Percentiles rank a stretch among this genome's conserved stretches.
Evolutionary conservation across 2,329 filamentous ascomycete species (phyloP).

Genomic region (Calonectria montana): DNA sequence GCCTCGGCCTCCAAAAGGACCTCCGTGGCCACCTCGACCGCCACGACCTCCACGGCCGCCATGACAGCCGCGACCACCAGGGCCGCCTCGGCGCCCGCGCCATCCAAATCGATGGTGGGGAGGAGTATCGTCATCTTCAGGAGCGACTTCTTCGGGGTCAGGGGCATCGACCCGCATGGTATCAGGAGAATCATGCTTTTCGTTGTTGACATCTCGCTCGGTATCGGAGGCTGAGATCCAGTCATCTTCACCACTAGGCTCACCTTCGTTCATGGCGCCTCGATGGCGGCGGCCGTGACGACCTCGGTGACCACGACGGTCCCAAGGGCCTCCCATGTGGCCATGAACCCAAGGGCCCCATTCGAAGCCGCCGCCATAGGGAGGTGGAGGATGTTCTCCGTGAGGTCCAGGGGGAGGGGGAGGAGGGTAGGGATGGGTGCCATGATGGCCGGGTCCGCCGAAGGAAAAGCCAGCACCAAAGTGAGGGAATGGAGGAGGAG

Average conservation of each 20-base stretch:
- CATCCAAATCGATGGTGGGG: conserved; percentile 36
- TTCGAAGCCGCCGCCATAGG: conserved; percentile 38
- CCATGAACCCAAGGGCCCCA: conserved; percentile 41
- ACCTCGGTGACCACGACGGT: conserved; percentile 32
- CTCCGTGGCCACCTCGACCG: conserved; percentile 35
- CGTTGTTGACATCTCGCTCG: conserved; percentile 39
- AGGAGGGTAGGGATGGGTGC: conserved; percentile 7
- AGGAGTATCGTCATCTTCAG: conserved; percentile 42
- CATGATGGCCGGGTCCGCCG: conserved; percentile 31
- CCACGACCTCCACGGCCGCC: conserved; percentile 33
- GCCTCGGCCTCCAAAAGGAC: conserved; percentile 28
- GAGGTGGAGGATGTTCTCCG: conserved; percentile 31
- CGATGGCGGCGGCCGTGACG: conserved; percentile 37
- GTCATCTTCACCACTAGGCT: conserved; percentile 28
- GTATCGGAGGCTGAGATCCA: conserved; percentile 33
- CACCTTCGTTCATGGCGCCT: conserved; percentile 38
- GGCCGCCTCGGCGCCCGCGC: conserved; percentile 35
- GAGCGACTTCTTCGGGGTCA: conserved; percentile 48
- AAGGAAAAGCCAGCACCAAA: conserved; percentile 51
- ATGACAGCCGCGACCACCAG: conserved; percentile 31
- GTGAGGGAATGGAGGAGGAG: conserved; percentile 36
- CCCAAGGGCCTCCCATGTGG: conserved; percentile 39
- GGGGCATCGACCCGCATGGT: conserved; percentile 45
- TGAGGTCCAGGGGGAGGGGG: conserved; percentile 24
- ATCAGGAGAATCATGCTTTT: conserved; percentile 51